phyloP scores from a whole-genome alignment of 176 grass and related monocot genomes.

The Thalia dealbata region DNA sequence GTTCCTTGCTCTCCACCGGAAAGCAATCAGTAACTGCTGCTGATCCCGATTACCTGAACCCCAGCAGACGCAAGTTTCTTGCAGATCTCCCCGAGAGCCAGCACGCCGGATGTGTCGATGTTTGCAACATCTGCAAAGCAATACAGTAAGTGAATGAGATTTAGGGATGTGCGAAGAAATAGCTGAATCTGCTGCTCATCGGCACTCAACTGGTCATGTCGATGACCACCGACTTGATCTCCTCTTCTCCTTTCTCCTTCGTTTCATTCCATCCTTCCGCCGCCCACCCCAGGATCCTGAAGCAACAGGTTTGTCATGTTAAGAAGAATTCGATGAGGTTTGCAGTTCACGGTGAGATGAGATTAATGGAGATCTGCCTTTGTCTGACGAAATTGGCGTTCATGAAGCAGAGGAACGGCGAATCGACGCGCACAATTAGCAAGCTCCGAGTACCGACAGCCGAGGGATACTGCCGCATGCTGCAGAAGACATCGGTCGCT shows the following conservation, averaged over 20 bases:
- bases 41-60: constrained; percentile 47
- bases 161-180: not conserved
- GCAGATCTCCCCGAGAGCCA: constrained; percentile 51
- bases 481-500: constrained; percentile 65
- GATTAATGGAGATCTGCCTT: constrained; percentile 28
- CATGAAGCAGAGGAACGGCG: constrained; percentile 81
- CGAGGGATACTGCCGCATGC: constrained; percentile 65
- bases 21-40: not conserved
- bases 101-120: constrained; percentile 80
- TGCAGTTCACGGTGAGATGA: not conserved
- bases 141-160: not conserved
- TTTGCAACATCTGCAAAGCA: constrained; percentile 56
- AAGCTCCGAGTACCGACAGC: constrained; percentile 35
- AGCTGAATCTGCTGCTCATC: too few relatives aligned
- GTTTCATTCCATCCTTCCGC: constrained; percentile 32
- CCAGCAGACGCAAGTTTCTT: constrained; percentile 44
- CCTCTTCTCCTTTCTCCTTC: constrained; percentile 36
- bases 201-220: constrained; percentile 66
- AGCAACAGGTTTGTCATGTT: not conserved
- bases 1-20: too few relatives aligned
- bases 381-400: constrained; percentile 84
- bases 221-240: constrained; percentile 51
- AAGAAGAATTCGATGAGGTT: not conserved
- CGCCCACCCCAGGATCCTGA: constrained; percentile 55
- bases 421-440: constrained; percentile 43